Evolutionary conservation across 257 asterid species (phyloP), one percentile per base, ranked within the genome.

Genomic region (Salvia hispanica): DNA sequence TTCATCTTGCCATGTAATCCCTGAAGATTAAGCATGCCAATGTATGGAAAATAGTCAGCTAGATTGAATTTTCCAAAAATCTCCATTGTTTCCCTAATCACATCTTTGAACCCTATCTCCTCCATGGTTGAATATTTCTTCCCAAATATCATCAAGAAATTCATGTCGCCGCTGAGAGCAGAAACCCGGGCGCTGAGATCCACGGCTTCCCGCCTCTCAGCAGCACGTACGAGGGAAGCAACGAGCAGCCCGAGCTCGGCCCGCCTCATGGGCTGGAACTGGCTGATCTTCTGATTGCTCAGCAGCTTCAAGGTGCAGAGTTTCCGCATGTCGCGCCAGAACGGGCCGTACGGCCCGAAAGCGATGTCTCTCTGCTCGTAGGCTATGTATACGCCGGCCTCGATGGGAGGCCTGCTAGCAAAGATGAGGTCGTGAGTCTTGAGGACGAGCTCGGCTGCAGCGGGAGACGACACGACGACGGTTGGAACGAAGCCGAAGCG

Each of bases 21-120:
- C 28, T 82, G 84, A 4, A 82, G 60, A 66, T 82, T 84, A 46
- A 82, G 79, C 31, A 4, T 45, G 10, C 80, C 79, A 2, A 82
- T 11, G 1, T 44, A 67, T 0, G 87, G 84, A 18, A 77, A 79
- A 44, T 69, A 77, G 37, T 74, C 82, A 3, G 71, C 76, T 5
- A 79, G 65, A 58, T 79, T 78, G 28, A 72, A 76, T 3, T 21
- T 10, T 2, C 52, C 74, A n/a, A 25, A 64, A 0, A 74, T 8
- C 34, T 62, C 72, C 64, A 58, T 1, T 0, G 61, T 0, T 64
- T 77, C 80, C 51, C 1, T 45, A 11, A 67, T 0, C 52, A 71
- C 47, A 8, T 50, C 55, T 10, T 68, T 72, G 7, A 81, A 72
- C 12, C 80, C 80, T 3, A 1, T 5, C 2, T 60, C 66, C 40